Conservation (phyloP, 2,329 filamentous ascomycete genomes). For the Zymoseptoria tritici region DNA sequence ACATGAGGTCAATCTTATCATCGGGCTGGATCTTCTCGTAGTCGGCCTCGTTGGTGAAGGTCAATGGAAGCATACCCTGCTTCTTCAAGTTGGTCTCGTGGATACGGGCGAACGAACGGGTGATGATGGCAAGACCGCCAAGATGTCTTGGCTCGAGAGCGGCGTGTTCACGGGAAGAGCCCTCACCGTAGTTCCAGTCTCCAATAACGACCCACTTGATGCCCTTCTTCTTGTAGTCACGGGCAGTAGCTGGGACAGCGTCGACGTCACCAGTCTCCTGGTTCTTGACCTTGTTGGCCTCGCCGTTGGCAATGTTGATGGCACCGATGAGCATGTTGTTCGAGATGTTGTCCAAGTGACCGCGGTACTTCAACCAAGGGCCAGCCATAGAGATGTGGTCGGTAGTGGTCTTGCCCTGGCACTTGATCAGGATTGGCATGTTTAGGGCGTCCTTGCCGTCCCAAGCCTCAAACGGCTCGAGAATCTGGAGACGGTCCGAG, state of each 20-base stretch:
- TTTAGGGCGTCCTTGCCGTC: slow-evolving; percentile 81
- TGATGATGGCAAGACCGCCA: slow-evolving; percentile 94
- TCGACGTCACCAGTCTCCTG: slow-evolving; percentile 73
- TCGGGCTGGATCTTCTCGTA: slow-evolving; percentile 95
- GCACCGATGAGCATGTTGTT: slow-evolving; percentile 99
- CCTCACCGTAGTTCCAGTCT: slow-evolving; percentile 99
- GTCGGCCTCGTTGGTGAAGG: slow-evolving; percentile 87
- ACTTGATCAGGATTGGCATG: slow-evolving; percentile 92
- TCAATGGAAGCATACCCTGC: slow-evolving; percentile 99
- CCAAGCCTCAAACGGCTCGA: slow-evolving; percentile 80
- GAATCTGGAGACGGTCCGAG: slow-evolving; percentile 89
- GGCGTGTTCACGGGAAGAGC: slow-evolving; percentile 94
- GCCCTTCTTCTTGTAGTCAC: slow-evolving; percentile 97
- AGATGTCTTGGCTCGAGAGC: slow-evolving; percentile 96
- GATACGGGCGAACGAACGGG: slow-evolving; percentile 93
- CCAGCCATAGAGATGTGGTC: slow-evolving; percentile 57
- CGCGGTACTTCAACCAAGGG: slow-evolving; percentile 97
- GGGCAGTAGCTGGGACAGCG: slow-evolving; percentile 85
- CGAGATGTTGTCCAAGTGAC: slow-evolving; percentile 97
- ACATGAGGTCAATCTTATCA: slow-evolving; percentile 83
- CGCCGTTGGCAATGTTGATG: slow-evolving; percentile 88
- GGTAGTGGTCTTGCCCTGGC: slow-evolving; percentile 63
- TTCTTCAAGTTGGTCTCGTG: slow-evolving; percentile 99
- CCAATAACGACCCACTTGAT: slow-evolving; percentile 96
- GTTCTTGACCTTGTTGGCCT: slow-evolving; percentile 98